Evolutionary conservation across 768 basidiomycete genomes (phyloP).

Genomic region (Termitomyces bulborhizus): DNA sequence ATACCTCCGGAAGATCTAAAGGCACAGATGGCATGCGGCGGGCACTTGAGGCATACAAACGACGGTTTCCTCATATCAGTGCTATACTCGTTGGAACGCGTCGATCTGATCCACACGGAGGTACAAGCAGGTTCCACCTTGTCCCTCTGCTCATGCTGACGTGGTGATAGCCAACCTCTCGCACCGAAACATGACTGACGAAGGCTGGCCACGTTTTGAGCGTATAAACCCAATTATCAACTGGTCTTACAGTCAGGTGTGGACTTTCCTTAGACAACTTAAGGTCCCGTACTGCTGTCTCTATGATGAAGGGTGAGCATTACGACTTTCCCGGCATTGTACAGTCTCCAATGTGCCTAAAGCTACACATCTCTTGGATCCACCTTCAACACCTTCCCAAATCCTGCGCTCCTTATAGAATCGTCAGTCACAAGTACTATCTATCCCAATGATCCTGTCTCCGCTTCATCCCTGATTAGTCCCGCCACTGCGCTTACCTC

Average conservation of each 20-base stretch:
- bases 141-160: not conserved
- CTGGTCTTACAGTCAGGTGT: slow-evolving; percentile 88
- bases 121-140: slow-evolving; percentile 36
- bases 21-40: slow-evolving; percentile 72
- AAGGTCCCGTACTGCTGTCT: slow-evolving; percentile 81
- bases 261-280: slow-evolving; percentile 74
- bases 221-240: slow-evolving; percentile 95
- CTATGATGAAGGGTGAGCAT: slow-evolving; percentile 84
- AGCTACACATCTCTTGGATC: slow-evolving; percentile 99
- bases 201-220: slow-evolving; percentile 84
- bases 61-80: slow-evolving; percentile 54
- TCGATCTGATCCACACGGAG: slow-evolving; percentile 88
- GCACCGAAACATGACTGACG: slow-evolving; percentile 75
- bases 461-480: slow-evolving; percentile 19
- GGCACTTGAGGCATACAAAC: slow-evolving; percentile 71
- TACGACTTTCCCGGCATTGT: not conserved
- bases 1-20: slow-evolving; percentile 43
- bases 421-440: slow-evolving; percentile 10
- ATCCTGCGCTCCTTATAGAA: slow-evolving; percentile 67
- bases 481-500: slow-evolving; percentile 18
- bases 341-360: not conserved
- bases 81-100: slow-evolving; percentile 90
- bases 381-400: slow-evolving; percentile 89
- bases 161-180: slow-evolving; percentile 54
- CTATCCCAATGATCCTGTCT: slow-evolving; percentile 10